Evolutionary conservation across 345 rosid species (phyloP).

Genomic region (Salix udensis): DNA sequence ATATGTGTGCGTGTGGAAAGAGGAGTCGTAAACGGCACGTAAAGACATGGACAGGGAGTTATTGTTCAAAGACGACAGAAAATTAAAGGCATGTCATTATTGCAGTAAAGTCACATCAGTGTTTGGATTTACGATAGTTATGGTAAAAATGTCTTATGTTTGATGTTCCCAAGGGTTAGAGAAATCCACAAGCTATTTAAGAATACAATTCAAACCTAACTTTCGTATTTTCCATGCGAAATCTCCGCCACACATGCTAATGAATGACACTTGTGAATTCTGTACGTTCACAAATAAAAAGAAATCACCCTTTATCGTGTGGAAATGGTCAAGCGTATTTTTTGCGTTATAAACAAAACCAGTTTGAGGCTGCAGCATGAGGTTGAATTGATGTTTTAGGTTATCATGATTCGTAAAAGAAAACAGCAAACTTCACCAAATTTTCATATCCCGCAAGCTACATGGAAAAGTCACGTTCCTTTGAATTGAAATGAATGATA

Average conservation of each 20-base stretch:
- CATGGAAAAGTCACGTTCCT: not conserved
- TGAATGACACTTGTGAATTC: too few relatives aligned
- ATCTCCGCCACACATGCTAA: too few relatives aligned
- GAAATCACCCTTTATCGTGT: too few relatives aligned
- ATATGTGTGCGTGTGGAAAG: not conserved
- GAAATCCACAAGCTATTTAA: not conserved
- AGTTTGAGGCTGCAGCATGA: not conserved
- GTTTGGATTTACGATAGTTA: not conserved
- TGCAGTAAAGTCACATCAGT: not conserved
- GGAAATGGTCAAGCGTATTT: not conserved
- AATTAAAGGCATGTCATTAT: too few relatives aligned
- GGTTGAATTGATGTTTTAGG: not conserved
- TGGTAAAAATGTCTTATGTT: not conserved
- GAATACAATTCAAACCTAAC: not conserved
- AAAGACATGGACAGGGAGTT: not conserved
- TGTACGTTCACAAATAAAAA: too few relatives aligned
- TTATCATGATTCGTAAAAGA: not conserved
- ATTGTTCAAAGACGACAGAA: not conserved
- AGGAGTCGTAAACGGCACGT: conserved; percentile 35
- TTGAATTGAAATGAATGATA: not conserved
- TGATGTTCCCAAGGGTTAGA: not conserved
- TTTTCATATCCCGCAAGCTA: not conserved
- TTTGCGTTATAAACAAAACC: not conserved
- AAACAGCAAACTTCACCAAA: not conserved
- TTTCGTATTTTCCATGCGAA: too few relatives aligned